Evolutionary conservation across 1,284 basidiomycete genomes (phyloP).

Genomic region (Leccinum fallax): DNA sequence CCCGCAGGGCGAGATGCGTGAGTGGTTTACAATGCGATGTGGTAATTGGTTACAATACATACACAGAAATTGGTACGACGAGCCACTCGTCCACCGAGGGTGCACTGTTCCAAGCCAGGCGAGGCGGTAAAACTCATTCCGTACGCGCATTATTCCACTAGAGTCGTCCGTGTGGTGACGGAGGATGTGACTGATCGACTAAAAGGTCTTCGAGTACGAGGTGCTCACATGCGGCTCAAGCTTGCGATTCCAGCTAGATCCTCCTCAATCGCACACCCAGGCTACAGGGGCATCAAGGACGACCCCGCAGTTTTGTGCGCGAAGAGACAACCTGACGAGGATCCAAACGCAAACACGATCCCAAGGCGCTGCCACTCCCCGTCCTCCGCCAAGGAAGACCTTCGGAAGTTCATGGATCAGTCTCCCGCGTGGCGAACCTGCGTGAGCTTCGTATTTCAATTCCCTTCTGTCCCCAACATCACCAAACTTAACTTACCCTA

Average conservation of each 20-base stretch:
- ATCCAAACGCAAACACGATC: neutral
- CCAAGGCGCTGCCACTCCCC: neutral
- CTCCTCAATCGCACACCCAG: neutral
- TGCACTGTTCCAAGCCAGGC: constrained; percentile 15
- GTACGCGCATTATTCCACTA: constrained; percentile 14
- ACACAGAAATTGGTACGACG: constrained; percentile 23
- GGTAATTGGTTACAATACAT: neutral
- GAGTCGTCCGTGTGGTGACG: neutral
- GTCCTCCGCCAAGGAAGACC: neutral
- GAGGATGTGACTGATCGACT: neutral
- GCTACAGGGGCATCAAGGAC: neutral
- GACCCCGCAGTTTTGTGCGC: neutral
- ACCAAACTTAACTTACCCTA: neutral
- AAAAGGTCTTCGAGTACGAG: constrained; percentile 29
- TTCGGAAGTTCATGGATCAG: neutral
- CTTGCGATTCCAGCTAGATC: constrained; percentile 22
- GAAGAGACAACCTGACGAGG: neutral
- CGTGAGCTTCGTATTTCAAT: constrained; percentile 13
- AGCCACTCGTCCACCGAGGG: constrained; percentile 17
- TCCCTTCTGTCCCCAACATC: neutral
- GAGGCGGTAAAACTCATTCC: constrained; percentile 10
- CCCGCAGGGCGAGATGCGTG: constrained; percentile 25
- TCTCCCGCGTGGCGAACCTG: neutral
- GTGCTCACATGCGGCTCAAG: constrained; percentile 24
- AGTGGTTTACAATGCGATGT: constrained; percentile 4